These are phyloP conservation scores for Aspergillus udagawae DNA, from an alignment of 2,329 filamentous ascomycete genomes.

Conservation along the genomic window DNA sequence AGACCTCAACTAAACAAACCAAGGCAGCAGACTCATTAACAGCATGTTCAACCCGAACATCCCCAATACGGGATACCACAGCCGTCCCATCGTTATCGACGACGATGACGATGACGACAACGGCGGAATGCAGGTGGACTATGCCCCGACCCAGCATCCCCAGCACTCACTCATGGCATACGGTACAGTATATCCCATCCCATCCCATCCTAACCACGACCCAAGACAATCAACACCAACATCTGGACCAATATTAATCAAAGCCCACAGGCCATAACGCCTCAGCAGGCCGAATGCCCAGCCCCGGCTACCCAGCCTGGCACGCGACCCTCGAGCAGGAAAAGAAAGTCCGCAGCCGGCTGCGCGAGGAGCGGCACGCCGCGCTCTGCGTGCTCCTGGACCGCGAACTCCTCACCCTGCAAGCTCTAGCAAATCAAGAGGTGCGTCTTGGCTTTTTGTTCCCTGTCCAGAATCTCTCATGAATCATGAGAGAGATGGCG, in stretches of 20 bases:
- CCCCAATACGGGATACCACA: slow-evolving; percentile 5
- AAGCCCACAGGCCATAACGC: background rate
- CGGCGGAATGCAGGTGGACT: slow-evolving; percentile 25
- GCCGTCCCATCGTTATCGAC: slow-evolving; percentile 15
- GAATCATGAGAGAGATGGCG: background rate
- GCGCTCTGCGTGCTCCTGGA: slow-evolving; percentile 37
- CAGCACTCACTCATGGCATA: background rate
- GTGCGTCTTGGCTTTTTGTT: slow-evolving; percentile 19
- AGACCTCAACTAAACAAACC: no score
- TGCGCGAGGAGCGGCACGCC: slow-evolving; percentile 34
- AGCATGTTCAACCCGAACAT: slow-evolving; percentile 14
- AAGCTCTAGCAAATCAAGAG: slow-evolving; percentile 36
- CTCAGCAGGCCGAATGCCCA: slow-evolving; percentile 1
- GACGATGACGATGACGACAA: slow-evolving; percentile 17
- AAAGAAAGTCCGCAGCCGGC: slow-evolving; percentile 19
- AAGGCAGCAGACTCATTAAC: background rate
- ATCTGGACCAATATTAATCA: background rate
- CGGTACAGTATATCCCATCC: background rate
- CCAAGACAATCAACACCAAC: background rate
- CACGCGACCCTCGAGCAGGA: slow-evolving; percentile 16
- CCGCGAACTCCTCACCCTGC: slow-evolving; percentile 37
- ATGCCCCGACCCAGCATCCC: background rate
- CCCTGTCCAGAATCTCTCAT: background rate
- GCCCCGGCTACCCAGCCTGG: slow-evolving; percentile 4
- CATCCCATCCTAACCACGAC: slow-evolving; percentile 1